phyloP scores from a whole-genome alignment of 805 yeast genomes.

The Starmerella sp. region DNA sequence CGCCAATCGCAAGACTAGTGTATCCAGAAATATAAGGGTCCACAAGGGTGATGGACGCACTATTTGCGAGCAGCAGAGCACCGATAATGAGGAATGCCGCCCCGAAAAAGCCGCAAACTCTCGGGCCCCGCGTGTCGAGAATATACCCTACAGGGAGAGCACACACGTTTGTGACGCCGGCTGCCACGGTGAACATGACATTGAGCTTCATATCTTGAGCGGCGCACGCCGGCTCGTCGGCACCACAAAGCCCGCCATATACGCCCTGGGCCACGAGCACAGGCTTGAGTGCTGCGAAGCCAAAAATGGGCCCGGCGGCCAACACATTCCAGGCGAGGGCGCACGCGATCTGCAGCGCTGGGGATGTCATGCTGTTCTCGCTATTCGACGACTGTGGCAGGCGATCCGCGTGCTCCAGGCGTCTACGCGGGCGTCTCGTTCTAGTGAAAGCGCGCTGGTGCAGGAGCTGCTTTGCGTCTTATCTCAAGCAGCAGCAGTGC shows the following conservation, averaged over 20 bases:
- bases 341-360: conserved; percentile 45
- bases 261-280: conserved; percentile 67
- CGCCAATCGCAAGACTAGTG: conserved; percentile 69
- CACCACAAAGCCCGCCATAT: conserved; percentile 48
- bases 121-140: conserved; percentile 71
- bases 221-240: conserved; percentile 37
- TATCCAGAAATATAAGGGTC: conserved; percentile 73
- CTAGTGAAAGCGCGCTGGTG: not conserved
- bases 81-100: conserved; percentile 49
- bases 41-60: conserved; percentile 28
- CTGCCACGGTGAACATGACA: conserved; percentile 72
- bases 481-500: too few relatives aligned
- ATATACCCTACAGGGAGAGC: conserved; percentile 76
- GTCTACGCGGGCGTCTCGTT: not conserved
- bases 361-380: not conserved
- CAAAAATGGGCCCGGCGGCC: conserved; percentile 90
- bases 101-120: conserved; percentile 67
- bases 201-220: conserved; percentile 78
- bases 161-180: conserved; percentile 72
- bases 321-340: conserved; percentile 79
- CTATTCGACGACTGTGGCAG: too few relatives aligned
- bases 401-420: too few relatives aligned
- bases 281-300: conserved; percentile 90
- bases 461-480: not conserved
- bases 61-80: conserved; percentile 37